These are phyloP conservation scores for Letharia columbiana DNA, from an alignment of 495 filamentous ascomycete genomes.

Conservation along the genomic window DNA sequence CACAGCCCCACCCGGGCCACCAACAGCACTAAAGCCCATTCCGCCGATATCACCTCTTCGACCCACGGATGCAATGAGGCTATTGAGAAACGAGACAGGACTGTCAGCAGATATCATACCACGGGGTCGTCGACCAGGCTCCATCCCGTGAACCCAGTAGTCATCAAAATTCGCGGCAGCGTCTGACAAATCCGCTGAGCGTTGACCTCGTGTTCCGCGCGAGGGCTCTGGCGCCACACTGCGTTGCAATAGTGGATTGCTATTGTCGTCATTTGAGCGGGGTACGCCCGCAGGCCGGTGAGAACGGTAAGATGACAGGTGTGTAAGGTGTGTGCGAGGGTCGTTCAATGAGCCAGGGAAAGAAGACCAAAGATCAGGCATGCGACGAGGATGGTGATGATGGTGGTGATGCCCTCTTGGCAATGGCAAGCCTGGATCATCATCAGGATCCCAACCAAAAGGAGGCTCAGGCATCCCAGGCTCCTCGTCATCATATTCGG, in stretches of 20 bases:
- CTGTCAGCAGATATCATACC: conserved; percentile 47
- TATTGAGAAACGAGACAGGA: conserved; percentile 54
- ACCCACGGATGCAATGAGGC: conserved; percentile 51
- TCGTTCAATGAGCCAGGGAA: conserved; percentile 30
- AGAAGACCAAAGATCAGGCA: conserved; percentile 28
- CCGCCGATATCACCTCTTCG: conserved; percentile 40
- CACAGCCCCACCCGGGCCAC: conserved; percentile 35
- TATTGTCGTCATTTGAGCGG: conserved; percentile 62
- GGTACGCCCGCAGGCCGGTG: conserved; percentile 42
- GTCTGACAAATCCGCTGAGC: conserved; percentile 17
- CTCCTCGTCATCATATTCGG: conserved; percentile 40
- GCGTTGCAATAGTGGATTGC: conserved; percentile 61
- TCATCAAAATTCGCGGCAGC: conserved; percentile 34
- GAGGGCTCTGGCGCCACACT: conserved; percentile 31
- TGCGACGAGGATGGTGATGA: conserved; percentile 30
- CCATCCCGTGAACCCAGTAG: conserved; percentile 53
- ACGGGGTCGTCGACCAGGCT: conserved; percentile 35
- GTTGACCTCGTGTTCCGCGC: conserved; percentile 11
- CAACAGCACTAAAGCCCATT: conserved; percentile 31
- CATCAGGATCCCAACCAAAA: conserved; percentile 47
- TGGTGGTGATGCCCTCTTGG: conserved; percentile 42
- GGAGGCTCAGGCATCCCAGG: conserved; percentile 37
- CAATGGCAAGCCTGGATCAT: conserved; percentile 33
- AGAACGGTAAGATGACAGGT: conserved; percentile 42
- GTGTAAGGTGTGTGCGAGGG: conserved; percentile 9